Percentiles rank a stretch among this genome's conserved stretches.
phyloP scores from a whole-genome alignment of 2,329 filamentous ascomycete genomes.

The Ophiosphaerella korrae region DNA sequence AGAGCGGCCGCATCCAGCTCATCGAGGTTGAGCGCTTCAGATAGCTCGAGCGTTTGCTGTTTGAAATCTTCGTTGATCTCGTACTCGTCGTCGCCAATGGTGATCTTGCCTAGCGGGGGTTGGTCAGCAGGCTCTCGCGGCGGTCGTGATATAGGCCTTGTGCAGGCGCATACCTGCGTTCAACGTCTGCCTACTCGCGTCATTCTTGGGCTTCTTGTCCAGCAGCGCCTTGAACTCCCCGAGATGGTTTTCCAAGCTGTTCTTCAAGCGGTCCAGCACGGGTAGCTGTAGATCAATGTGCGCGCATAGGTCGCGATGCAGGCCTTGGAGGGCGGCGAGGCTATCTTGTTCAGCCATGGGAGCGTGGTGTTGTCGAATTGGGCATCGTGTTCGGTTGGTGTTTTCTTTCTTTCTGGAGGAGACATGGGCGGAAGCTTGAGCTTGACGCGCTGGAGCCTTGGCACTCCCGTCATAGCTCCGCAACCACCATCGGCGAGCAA shows the following conservation, averaged over 20 bases:
- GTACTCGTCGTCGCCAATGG: constrained; percentile 74
- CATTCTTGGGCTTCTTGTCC: constrained; percentile 75
- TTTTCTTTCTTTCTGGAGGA: constrained; percentile 23
- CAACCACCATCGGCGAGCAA: constrained; percentile 1
- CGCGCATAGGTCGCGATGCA: constrained; percentile 83
- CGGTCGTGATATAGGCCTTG: too few relatives aligned
- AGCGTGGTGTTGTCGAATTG: constrained; percentile 22
- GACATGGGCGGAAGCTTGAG: constrained; percentile 34
- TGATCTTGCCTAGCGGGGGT: constrained; percentile 69
- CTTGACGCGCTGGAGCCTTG: constrained; percentile 3
- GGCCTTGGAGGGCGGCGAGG: constrained; percentile 77
- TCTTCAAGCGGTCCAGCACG: constrained; percentile 70
- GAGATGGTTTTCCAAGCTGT: constrained; percentile 68
- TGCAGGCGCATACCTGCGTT: constrained; percentile 20
- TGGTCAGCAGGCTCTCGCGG: neutral
- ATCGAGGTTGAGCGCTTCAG: constrained; percentile 88
- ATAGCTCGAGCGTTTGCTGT: constrained; percentile 77
- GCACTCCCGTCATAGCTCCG: constrained; percentile 26
- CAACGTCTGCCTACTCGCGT: constrained; percentile 74
- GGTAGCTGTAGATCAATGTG: constrained; percentile 73
- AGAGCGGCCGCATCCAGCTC: constrained; percentile 82
- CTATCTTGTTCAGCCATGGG: constrained; percentile 74
- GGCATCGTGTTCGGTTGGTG: constrained; percentile 37
- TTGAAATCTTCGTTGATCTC: constrained; percentile 85
- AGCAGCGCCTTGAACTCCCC: constrained; percentile 73